A percentile compares a stretch with the other conserved stretches of the same genome.
These are phyloP conservation scores for Diaporthe citrichinensis DNA, from an alignment of 2,329 filamentous ascomycete species.

Conservation along the genomic window DNA sequence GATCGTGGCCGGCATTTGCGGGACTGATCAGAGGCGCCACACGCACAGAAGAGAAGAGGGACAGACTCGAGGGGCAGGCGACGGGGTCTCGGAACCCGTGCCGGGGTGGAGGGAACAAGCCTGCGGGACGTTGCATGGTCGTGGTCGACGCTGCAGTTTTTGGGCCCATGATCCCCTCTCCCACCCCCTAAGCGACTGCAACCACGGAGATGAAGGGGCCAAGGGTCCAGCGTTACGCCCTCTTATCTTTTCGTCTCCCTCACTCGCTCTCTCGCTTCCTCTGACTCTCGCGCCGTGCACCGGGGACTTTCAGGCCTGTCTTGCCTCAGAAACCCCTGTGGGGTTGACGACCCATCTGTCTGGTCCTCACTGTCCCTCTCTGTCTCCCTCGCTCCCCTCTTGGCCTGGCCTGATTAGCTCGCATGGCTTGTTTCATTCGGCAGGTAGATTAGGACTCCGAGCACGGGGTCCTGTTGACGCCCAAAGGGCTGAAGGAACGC, in stretches of 20 bases:
- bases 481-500: constrained; percentile 16
- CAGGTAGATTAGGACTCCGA: constrained; percentile 19
- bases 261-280: constrained; percentile 7
- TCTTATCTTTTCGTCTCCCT: not conserved
- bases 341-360: constrained; percentile 5
- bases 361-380: not conserved
- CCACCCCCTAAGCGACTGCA: constrained; percentile 8
- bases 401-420: constrained; percentile 10
- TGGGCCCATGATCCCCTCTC: not conserved
- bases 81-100: constrained; percentile 27
- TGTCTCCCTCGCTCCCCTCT: not conserved
- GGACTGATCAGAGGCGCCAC: not conserved
- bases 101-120: constrained; percentile 23
- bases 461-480: not conserved
- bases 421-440: constrained; percentile 29
- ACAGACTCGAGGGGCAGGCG: not conserved
- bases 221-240: constrained; percentile 33
- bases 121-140: constrained; percentile 22
- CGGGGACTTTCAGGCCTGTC: not conserved
- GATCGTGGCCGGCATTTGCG: constrained; percentile 19
- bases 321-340: constrained; percentile 25
- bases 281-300: constrained; percentile 11
- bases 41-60: not conserved
- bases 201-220: constrained; percentile 34
- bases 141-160: not conserved